These are phyloP conservation scores for Yarrowia sp. DNA, from an alignment of 805 yeast species.

Conservation along the genomic window DNA sequence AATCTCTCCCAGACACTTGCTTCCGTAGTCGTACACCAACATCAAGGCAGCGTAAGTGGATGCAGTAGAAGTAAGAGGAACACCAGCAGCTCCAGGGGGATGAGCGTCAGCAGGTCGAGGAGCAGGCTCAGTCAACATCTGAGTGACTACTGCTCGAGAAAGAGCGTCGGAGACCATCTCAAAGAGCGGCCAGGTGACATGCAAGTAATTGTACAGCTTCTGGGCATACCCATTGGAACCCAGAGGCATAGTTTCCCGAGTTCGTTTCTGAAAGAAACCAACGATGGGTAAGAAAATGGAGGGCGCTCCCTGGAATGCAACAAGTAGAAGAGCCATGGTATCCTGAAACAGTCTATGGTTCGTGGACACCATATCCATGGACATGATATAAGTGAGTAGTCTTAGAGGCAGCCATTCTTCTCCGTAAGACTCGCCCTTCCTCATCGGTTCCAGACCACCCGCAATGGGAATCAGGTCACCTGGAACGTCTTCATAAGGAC, in stretches of 20 bases:
- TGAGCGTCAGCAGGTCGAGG: constrained; percentile 22
- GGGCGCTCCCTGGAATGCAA: constrained; percentile 30
- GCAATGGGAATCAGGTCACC: constrained; percentile 15
- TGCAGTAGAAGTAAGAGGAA: constrained; percentile 16
- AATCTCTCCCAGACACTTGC: constrained; percentile 28
- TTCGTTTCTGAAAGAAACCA: constrained; percentile 30
- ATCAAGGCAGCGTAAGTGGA: constrained; percentile 30
- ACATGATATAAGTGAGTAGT: constrained; percentile 28
- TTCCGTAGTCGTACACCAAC: constrained; percentile 29
- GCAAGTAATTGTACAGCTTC: constrained; percentile 31
- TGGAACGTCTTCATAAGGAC: constrained; percentile 24
- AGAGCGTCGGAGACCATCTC: constrained; percentile 32
- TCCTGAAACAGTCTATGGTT: constrained; percentile 26
- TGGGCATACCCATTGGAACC: constrained; percentile 26
- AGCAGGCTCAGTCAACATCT: constrained; percentile 31
- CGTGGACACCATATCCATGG: constrained; percentile 33
- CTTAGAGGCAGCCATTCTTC: constrained; percentile 31
- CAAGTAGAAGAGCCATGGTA: constrained; percentile 30
- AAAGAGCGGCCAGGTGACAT: constrained; percentile 33
- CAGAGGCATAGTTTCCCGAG: constrained; percentile 26
- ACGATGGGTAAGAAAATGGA: constrained; percentile 23
- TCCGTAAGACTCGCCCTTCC: constrained; percentile 2
- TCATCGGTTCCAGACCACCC: constrained; percentile 20
- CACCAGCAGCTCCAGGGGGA: constrained; percentile 19
- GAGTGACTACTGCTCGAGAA: constrained; percentile 23